Base-by-base conservation (phyloP, 1,284 basidiomycete species). In the Salmacisia buchloeana region DNA sequence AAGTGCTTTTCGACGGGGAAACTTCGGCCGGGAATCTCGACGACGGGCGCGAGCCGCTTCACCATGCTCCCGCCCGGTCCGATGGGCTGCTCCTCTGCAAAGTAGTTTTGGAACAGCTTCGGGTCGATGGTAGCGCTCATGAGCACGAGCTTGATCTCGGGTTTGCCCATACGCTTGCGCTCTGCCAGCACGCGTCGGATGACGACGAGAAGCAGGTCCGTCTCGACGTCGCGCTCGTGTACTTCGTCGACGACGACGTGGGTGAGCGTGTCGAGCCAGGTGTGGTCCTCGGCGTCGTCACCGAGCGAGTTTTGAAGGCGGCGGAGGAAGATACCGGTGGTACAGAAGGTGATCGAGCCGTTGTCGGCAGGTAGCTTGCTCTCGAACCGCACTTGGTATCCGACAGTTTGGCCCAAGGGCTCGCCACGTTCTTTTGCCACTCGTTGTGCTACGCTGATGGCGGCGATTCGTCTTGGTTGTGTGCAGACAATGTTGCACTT, bases 121-220 rank as follows among this genome's bases (percentile, higher is more conserved):
- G 93, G 89, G 75, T 97, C 90, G 79, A 97, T 92, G 35, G 94
- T 97, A 2, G 94, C 93, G 74, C 91, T 94, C 93, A 97, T 97
- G 62, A 97, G 85, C 46, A 97, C 82, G 68, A 97, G 84, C 81
- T 92, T 94, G 81, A 97, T 83, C 10, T 91, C 89, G 58, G 87
- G 85, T 34, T 86, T 85, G 69, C 87, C 86, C 3, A 85, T 83
- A 74, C 86, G 88, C 59, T 76, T 71, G 69, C 93, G 86, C 69
- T 93, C 89, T 5, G 85, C 86, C 69, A 96, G 80, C 23, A 96
- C 81, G 25, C 90, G 87, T 82, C 94, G 94, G 69, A 97, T 84
- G 13, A 94, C 91, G 63, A 94, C 91, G 9, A 98, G 85, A 54
- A 94, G 82, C 54, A 97, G 82, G 80, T 97, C 94, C 0, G 92